Evolutionary conservation across 176 grass and related monocot genomes (phyloP).

Genomic region (Chrysopogon serrulatus): DNA sequence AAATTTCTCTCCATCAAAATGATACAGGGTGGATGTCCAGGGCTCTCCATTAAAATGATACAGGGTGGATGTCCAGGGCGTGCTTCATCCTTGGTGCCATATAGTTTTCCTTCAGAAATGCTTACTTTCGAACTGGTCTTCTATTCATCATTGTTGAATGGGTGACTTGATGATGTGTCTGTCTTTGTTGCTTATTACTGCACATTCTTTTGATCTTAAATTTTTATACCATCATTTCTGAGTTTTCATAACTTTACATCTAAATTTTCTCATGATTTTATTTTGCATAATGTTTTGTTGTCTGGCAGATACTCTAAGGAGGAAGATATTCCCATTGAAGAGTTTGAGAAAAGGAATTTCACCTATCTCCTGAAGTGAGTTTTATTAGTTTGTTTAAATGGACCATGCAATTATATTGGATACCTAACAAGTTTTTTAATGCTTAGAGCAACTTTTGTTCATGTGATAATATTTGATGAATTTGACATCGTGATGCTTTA

Average conservation of each 20-base stretch:
- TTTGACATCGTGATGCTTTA: neutral
- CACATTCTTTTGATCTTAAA: neutral
- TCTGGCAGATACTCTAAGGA: conserved; percentile 79
- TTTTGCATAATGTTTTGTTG: neutral
- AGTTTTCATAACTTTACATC: neutral
- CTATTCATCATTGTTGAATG: neutral
- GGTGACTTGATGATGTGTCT: neutral
- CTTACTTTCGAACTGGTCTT: neutral
- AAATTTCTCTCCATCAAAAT: neutral
- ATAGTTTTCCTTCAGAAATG: neutral
- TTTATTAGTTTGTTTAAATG: neutral
- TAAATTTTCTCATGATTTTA: neutral
- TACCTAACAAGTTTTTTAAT: neutral
- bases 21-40: neutral
- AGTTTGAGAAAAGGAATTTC: conserved; percentile 61
- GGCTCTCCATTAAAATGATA: neutral
- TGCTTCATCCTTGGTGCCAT: neutral
- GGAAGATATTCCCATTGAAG: conserved; percentile 43
- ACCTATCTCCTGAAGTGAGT: conserved; percentile 90
- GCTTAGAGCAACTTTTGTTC: neutral
- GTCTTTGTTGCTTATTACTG: neutral
- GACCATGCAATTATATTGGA: neutral
- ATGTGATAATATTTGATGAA: conserved; percentile 11
- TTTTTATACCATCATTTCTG: neutral
- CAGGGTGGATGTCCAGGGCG: neutral